Evolutionary conservation across 2,329 filamentous ascomycete genomes (phyloP).

Genomic region (Hyphodiscus sp.): DNA sequence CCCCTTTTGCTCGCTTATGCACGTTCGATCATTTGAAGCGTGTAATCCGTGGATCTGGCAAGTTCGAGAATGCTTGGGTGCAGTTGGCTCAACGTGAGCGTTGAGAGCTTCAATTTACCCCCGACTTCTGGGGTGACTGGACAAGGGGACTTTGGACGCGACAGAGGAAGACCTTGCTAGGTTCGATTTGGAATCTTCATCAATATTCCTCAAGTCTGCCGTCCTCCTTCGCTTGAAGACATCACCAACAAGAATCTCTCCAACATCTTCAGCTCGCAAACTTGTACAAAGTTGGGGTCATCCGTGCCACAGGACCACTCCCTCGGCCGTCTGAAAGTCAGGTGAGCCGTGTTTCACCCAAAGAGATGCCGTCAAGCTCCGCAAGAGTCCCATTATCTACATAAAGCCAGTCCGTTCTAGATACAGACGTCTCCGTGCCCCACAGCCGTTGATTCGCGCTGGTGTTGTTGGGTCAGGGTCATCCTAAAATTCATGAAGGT

Average conservation of each 20-base stretch:
- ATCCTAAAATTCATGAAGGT: neutral
- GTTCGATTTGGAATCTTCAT: neutral
- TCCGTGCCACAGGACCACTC: neutral
- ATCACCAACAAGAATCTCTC: neutral
- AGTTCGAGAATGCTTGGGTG: neutral
- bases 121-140: neutral
- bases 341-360: neutral
- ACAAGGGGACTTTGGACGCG: neutral
- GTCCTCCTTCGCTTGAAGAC: neutral
- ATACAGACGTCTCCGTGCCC: neutral
- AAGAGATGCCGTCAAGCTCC: neutral
- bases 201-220: neutral
- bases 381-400: neutral
- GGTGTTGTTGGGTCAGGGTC: neutral
- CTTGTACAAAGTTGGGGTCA: neutral
- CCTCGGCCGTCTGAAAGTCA: neutral
- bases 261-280: neutral
- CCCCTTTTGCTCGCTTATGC: slow-evolving; percentile 10
- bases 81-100: neutral
- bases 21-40: slow-evolving; percentile 8
- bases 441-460: neutral
- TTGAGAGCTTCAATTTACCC: neutral
- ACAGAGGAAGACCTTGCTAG: slow-evolving; percentile 5
- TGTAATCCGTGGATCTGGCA: neutral
- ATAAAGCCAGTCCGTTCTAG: neutral